Evolutionary conservation across 1,139 yeast species (phyloP), one percentile per base, ranked within the genome.

Genomic region (Lodderomyces margitis): DNA sequence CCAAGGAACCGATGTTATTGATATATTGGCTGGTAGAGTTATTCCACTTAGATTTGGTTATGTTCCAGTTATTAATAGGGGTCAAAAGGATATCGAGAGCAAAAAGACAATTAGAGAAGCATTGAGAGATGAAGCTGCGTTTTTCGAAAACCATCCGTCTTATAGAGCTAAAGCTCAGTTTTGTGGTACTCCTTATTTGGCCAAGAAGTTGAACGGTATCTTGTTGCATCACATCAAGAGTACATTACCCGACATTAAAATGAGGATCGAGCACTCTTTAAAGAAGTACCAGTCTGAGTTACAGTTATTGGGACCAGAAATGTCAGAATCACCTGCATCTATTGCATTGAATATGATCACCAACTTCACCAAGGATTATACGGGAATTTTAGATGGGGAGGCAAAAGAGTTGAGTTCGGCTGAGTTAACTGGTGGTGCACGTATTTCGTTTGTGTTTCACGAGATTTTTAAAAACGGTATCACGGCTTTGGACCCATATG

Each of bases 1-100:
- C 61, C 83, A 88, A 61, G 98, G 98, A 50, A 92, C 98, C n/a
- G 98, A 92, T 66, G 98, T 92, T 36, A 84, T 89, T 60, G 98
- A 92, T 62, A 92, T 92, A 57, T 75, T 92, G 57, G 96, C 97
- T 6, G 98, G 98, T 46, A 78, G 96, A 61, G 92, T 92, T 43
- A 92, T 92, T 57, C 98, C 98, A 9, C 76, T 92, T 57, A 79
- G 97, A 64, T 87, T 88, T 48, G 98, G 98, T 43, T 92, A 92
- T 59, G 96, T 92, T 40, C 98, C 98, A 5, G 98, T 92, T 42
- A 91, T 92, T 56, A 92, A 92, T 66, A 82, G 98, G 67, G 98
- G 98, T 57, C 98, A 92, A 70, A 88, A 85, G 62, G 98, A 92
- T 68, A 94, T 92, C 56, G 95, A 89, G 62, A 63, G 67, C 45